Percentiles rank a stretch among this genome's conserved stretches.
phyloP scores from a whole-genome alignment of 108 stramenopile species.

The Bacterosira constricta region DNA sequence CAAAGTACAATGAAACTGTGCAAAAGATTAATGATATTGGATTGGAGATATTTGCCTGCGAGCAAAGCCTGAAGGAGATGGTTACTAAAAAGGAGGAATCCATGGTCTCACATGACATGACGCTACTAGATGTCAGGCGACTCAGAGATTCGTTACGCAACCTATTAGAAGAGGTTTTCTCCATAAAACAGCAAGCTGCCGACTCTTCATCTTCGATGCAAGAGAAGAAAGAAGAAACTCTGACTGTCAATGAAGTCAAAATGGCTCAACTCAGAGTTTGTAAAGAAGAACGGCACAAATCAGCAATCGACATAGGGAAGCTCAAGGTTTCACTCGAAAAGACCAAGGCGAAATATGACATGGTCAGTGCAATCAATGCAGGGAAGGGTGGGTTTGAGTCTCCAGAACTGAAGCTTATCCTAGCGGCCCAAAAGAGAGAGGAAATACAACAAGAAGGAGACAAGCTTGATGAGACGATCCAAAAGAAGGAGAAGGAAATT shows the following conservation, averaged over 20 bases:
- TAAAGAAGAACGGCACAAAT: conserved; percentile 83
- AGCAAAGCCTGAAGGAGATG: conserved; percentile 48
- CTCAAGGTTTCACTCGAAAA: conserved; percentile 59
- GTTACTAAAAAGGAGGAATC: conserved; percentile 55
- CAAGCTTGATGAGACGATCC: conserved; percentile 75
- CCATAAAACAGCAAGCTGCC: conserved; percentile 69
- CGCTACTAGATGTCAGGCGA: conserved; percentile 74
- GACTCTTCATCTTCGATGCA: conserved; percentile 65
- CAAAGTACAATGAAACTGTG: conserved; percentile 33
- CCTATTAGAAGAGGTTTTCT: conserved; percentile 67
- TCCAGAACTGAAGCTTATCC: conserved; percentile 81
- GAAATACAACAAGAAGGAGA: conserved; percentile 88
- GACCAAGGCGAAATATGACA: conserved; percentile 74
- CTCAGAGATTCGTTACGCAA: conserved; percentile 62
- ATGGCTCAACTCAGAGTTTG: conserved; percentile 57
- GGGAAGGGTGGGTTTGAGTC: conserved; percentile 48
- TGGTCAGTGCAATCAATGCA: conserved; percentile 20
- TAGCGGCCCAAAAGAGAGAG: conserved; percentile 84
- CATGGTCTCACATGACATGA: conserved; percentile 78
- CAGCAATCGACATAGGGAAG: conserved; percentile 68
- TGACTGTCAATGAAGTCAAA: conserved; percentile 64
- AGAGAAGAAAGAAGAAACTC: conserved; percentile 65
- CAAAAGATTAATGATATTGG: conserved; percentile 55
- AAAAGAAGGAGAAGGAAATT: conserved; percentile 46
- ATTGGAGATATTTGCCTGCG: conserved; percentile 71